These are phyloP conservation scores for Mycosphaerella sp. DNA, from an alignment of 2,329 filamentous ascomycete species.

Conservation along the genomic window DNA sequence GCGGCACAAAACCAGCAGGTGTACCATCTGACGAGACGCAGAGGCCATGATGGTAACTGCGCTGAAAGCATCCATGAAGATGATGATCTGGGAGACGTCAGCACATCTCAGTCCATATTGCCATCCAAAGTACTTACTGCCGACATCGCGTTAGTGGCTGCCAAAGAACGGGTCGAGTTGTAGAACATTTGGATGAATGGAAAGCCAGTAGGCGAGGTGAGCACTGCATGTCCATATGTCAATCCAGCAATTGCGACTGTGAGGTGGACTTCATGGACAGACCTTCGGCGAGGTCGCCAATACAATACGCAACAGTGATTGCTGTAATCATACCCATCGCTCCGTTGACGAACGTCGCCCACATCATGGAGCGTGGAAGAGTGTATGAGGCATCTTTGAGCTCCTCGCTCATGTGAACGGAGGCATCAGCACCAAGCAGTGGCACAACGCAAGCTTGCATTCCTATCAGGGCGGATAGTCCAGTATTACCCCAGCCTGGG, in stretches of 20 bases:
- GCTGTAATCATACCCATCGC: slow-evolving; percentile 17
- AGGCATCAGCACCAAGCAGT: slow-evolving; percentile 20
- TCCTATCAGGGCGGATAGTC: slow-evolving; percentile 40
- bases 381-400: slow-evolving; percentile 24
- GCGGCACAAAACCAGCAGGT: neutral
- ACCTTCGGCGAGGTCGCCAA: slow-evolving; percentile 17
- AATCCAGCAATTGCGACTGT: neutral
- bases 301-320: slow-evolving; percentile 20
- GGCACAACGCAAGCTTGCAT: slow-evolving; percentile 23
- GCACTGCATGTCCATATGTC: slow-evolving; percentile 12
- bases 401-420: slow-evolving; percentile 24
- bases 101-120: neutral
- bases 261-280: neutral
- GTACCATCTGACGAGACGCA: slow-evolving; percentile 21
- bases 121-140: slow-evolving; percentile 8
- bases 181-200: slow-evolving; percentile 26
- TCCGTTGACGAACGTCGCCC: slow-evolving; percentile 14
- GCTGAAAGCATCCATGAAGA: slow-evolving; percentile 22
- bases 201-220: slow-evolving; percentile 25
- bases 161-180: slow-evolving; percentile 23
- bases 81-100: slow-evolving; percentile 19
- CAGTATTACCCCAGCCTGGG: slow-evolving; percentile 35
- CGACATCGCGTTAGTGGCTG: slow-evolving; percentile 23
- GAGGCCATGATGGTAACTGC: slow-evolving; percentile 23
- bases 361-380: slow-evolving; percentile 24